Conservation (phyloP, 2,329 filamentous ascomycete genomes). For the Drechslera avenae region DNA sequence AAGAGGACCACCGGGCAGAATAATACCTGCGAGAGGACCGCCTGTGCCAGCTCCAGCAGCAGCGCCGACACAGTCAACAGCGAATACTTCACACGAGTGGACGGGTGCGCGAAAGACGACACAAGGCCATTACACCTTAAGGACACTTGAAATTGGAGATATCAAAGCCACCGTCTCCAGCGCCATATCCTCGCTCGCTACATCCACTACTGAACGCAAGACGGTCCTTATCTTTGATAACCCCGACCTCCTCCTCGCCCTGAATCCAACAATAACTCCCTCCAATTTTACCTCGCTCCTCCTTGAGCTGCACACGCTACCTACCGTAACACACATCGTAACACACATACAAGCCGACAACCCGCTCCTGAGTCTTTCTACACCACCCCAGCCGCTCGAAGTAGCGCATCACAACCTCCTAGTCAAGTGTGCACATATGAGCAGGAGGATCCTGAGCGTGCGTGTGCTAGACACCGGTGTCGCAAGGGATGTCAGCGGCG, state of each 20-base stretch:
- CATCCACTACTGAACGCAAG: constrained; percentile 22
- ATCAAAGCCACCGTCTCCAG: constrained; percentile 31
- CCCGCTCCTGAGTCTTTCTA: constrained; percentile 63
- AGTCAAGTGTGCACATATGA: constrained; percentile 74
- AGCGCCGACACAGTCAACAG: constrained; percentile 1
- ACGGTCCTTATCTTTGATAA: constrained; percentile 53
- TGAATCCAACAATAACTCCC: constrained; percentile 29
- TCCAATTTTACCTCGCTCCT: constrained; percentile 31
- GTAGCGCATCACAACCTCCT: constrained; percentile 59
- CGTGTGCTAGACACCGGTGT: constrained; percentile 82
- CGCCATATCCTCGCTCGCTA: constrained; percentile 33
- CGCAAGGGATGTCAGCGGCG: constrained; percentile 90
- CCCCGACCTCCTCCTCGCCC: constrained; percentile 52
- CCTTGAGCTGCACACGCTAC: constrained; percentile 45
- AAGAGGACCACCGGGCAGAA: constrained; percentile 26
- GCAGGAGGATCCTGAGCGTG: constrained; percentile 72
- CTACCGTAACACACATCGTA: constrained; percentile 67
- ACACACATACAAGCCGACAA: constrained; percentile 75
- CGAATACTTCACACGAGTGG: neutral
- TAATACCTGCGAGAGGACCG: constrained; percentile 21
- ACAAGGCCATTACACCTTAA: constrained; percentile 29
- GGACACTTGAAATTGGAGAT: constrained; percentile 32
- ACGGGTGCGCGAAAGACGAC: constrained; percentile 2
- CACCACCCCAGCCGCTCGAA: constrained; percentile 50
- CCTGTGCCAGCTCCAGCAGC: constrained; percentile 1